phyloP scores from a whole-genome alignment of 202 grass and related monocot species.

The Carex sylvatica region DNA sequence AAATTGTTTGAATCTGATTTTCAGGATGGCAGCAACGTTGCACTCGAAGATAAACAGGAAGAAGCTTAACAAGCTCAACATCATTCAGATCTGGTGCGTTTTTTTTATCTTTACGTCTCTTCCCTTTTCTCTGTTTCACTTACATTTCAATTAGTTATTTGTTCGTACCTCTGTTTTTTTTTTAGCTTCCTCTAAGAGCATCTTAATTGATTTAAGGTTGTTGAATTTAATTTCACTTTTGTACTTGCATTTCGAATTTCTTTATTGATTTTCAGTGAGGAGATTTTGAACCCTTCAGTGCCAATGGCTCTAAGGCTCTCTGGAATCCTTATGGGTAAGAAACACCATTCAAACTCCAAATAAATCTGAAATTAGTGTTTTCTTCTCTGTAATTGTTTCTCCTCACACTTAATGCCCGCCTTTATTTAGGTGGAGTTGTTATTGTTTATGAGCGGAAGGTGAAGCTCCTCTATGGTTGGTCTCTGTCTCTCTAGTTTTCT shows the following conservation, averaged over 20 bases:
- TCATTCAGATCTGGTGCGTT: slow-evolving; percentile 87
- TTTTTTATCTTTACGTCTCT: background rate
- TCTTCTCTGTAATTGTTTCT: background rate
- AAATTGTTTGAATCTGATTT: slow-evolving; percentile 17
- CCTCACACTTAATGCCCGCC: background rate
- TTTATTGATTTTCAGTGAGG: slow-evolving; percentile 46
- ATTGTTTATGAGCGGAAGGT: slow-evolving; percentile 97
- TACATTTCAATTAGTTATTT: background rate
- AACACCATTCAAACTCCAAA: background rate
- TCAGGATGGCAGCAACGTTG: slow-evolving; percentile 93
- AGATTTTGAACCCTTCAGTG: slow-evolving; percentile 86
- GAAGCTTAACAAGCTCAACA: slow-evolving; percentile 77
- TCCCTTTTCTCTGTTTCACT: background rate
- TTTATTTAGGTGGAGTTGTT: slow-evolving; percentile 74
- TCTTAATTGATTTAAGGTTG: background rate
- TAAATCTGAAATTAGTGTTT: background rate
- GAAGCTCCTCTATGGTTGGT: slow-evolving; percentile 70
- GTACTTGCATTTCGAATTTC: background rate
- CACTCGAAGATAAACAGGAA: slow-evolving; percentile 76
- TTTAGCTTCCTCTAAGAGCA: background rate
- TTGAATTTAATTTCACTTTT: slow-evolving; percentile 6
- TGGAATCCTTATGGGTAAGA: slow-evolving; percentile 90
- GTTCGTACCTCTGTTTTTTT: background rate
- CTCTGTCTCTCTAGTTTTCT: background rate
- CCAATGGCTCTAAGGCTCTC: slow-evolving; percentile 93